A percentile compares a stretch with the other conserved stretches of the same genome.
These are phyloP conservation scores for Saturnispora zaruensis DNA, from an alignment of 805 yeast genomes.

Conservation along the genomic window DNA sequence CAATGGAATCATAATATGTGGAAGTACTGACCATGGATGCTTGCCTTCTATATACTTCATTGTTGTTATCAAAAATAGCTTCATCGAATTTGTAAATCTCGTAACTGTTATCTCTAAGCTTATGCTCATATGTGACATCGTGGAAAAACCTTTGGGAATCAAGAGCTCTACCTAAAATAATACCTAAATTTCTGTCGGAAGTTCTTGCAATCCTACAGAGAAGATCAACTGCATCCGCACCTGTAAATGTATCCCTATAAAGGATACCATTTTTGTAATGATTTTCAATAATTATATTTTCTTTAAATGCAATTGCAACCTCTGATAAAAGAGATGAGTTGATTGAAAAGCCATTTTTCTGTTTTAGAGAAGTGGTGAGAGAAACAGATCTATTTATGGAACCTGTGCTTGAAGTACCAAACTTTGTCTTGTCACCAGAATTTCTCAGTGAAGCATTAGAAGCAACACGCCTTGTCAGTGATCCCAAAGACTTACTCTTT, in stretches of 20 bases:
- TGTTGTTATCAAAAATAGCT: conserved; percentile 29
- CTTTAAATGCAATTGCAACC: conserved; percentile 74
- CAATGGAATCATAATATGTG: conserved; percentile 10
- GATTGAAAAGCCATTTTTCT: conserved; percentile 31
- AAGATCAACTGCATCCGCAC: conserved; percentile 88
- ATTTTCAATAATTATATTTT: conserved; percentile 60
- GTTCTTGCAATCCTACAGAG: conserved; percentile 80
- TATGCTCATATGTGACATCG: conserved; percentile 91
- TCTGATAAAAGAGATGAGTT: conserved; percentile 85
- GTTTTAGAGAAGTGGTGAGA: conserved; percentile 26
- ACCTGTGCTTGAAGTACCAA: conserved; percentile 21
- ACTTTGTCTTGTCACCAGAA: conserved; percentile 26
- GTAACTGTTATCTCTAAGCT: conserved; percentile 76
- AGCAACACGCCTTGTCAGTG: conserved; percentile 33
- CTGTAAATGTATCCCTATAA: conserved; percentile 89
- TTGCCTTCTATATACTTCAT: conserved; percentile 19
- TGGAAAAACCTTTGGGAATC: conserved; percentile 93
- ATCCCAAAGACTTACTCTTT: conserved; percentile 40
- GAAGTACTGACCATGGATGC: conserved; percentile 23
- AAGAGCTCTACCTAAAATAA: conserved; percentile 79
- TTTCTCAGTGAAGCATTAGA: conserved; percentile 26
- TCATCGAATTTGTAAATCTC: conserved; percentile 84
- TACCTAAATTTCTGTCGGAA: conserved; percentile 82
- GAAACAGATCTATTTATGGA: conserved; percentile 38
- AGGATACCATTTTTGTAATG: conserved; percentile 85